A percentile compares a stretch with the other conserved stretches of the same genome.
phyloP scores from a whole-genome alignment of 768 basidiomycete species.

The Boletus rex-veris region DNA sequence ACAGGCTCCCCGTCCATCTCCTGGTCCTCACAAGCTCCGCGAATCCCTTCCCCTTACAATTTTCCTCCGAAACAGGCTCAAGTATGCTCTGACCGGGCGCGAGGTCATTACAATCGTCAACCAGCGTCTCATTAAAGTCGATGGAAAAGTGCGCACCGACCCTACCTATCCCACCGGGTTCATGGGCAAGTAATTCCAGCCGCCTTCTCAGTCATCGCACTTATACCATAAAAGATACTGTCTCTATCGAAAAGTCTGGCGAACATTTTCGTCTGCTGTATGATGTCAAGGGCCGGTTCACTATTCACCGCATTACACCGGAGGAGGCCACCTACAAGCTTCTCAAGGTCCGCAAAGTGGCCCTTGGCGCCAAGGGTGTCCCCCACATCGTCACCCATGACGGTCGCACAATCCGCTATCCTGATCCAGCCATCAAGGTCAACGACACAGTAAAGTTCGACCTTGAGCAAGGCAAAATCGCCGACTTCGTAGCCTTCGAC shows the following conservation, averaged over 20 bases:
- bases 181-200: conserved; percentile 64
- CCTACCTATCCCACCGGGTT: conserved; percentile 96
- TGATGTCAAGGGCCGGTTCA: conserved; percentile 99
- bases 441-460: conserved; percentile 99
- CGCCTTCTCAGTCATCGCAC: background rate
- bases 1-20: conserved; percentile 92
- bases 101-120: conserved; percentile 95
- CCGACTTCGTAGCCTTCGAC: conserved; percentile 91
- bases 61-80: conserved; percentile 98
- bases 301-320: conserved; percentile 97
- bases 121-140: conserved; percentile 97
- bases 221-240: conserved; percentile 62
- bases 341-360: conserved; percentile 88
- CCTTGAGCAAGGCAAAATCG: conserved; percentile 91
- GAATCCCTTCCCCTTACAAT: conserved; percentile 96
- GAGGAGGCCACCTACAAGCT: conserved; percentile 98
- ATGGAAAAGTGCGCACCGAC: conserved; percentile 97
- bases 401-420: conserved; percentile 99
- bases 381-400: conserved; percentile 99
- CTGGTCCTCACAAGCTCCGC: conserved; percentile 98
- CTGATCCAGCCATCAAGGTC: conserved; percentile 90
- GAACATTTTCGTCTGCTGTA: conserved; percentile 99
- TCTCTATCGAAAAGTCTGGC: conserved; percentile 96
- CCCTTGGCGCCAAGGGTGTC: conserved; percentile 89
- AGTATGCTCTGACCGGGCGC: conserved; percentile 96